A percentile compares a stretch with the other conserved stretches of the same genome.
Evolutionary conservation across 352 stramenopile genomes (phyloP).

Genomic region (Globisporangium irregulare): DNA sequence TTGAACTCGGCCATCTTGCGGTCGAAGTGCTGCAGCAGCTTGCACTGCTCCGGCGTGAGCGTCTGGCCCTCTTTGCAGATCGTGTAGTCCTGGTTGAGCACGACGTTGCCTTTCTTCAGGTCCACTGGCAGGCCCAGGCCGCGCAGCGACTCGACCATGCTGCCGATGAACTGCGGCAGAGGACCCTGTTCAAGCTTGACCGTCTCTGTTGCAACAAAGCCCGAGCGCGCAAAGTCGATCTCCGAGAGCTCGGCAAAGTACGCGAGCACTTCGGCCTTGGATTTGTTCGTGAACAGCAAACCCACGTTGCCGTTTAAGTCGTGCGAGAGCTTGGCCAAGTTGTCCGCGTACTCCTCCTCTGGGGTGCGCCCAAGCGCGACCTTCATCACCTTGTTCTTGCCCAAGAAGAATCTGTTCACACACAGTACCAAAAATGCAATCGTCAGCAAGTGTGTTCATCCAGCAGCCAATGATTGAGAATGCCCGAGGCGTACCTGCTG

Average conservation of each 20-base stretch:
- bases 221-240: constrained; percentile 93
- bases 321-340: constrained; percentile 90
- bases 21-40: constrained; percentile 92
- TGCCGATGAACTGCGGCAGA: constrained; percentile 93
- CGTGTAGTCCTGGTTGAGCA: constrained; percentile 90
- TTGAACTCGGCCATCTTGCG: constrained; percentile 87
- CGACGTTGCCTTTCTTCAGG: constrained; percentile 94
- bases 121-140: constrained; percentile 95
- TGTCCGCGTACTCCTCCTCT: constrained; percentile 97
- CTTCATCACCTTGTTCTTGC: constrained; percentile 99
- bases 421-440: neutral
- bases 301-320: constrained; percentile 93
- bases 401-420: constrained; percentile 92
- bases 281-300: constrained; percentile 94
- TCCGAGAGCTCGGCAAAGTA: constrained; percentile 93
- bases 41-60: constrained; percentile 94
- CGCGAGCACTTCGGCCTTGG: constrained; percentile 78
- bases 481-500: constrained; percentile 49
- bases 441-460: neutral
- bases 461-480: too few species aligned
- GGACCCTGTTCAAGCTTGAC: constrained; percentile 88
- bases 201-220: constrained; percentile 88
- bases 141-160: constrained; percentile 96
- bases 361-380: constrained; percentile 92
- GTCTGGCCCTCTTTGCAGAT: constrained; percentile 95